A percentile compares a stretch with the other conserved stretches of the same genome.
These are phyloP conservation scores for Fusarium clavum DNA, from an alignment of 2,329 filamentous ascomycete genomes.

Conservation along the genomic window DNA sequence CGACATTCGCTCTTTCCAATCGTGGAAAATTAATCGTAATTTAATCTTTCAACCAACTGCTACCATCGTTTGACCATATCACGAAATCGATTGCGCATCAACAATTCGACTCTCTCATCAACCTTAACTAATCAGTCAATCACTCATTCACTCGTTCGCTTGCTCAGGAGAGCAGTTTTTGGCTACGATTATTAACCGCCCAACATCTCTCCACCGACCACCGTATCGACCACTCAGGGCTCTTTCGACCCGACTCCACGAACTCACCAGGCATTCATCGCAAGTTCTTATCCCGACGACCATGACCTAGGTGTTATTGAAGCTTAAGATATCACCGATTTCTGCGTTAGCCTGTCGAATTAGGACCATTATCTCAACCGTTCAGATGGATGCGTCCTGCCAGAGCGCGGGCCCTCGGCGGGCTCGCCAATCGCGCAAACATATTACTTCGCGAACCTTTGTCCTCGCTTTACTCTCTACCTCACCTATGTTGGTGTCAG, in stretches of 20 bases:
- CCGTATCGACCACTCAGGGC: constrained; percentile 30
- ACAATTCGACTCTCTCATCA: constrained; percentile 26
- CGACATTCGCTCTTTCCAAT: constrained; percentile 40
- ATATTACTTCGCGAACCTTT: constrained; percentile 35
- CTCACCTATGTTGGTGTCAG: constrained; percentile 49
- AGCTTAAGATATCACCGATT: constrained; percentile 23
- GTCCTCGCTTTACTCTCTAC: constrained; percentile 45
- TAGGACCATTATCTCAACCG: constrained; percentile 11
- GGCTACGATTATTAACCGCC: constrained; percentile 48
- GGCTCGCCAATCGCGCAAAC: constrained; percentile 33
- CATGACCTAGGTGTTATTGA: constrained; percentile 36
- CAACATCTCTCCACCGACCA: constrained; percentile 46
- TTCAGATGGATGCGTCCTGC: constrained; percentile 23
- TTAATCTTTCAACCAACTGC: constrained; percentile 44
- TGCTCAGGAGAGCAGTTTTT: constrained; percentile 46
- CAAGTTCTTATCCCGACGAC: constrained; percentile 31
- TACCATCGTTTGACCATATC: constrained; percentile 38
- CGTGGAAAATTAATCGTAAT: constrained; percentile 43
- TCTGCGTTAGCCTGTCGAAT: constrained; percentile 24
- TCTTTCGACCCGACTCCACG: constrained; percentile 12
- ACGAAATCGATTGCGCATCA: constrained; percentile 31
- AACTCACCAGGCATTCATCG: constrained; percentile 22
- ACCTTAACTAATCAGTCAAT: constrained; percentile 30
- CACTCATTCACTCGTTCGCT: constrained; percentile 40
- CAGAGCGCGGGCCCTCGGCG: not conserved